Conservation (phyloP, 1,139 yeast genomes). For the Yarrowia galli region DNA sequence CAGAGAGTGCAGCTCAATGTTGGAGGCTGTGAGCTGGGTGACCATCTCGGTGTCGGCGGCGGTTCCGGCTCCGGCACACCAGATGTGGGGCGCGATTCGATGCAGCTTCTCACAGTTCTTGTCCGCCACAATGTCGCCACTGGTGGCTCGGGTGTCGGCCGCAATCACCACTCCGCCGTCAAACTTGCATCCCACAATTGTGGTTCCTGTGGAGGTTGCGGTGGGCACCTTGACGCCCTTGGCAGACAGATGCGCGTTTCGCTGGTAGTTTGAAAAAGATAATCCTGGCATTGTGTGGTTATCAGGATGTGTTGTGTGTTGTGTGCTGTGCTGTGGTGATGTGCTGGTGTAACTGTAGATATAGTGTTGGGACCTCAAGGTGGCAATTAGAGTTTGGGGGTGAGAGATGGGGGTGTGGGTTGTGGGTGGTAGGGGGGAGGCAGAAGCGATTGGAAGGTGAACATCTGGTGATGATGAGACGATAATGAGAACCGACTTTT, state of each 20-base stretch:
- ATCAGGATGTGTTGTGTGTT: neutral
- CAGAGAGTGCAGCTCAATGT: slow-evolving; percentile 86
- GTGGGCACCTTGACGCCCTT: slow-evolving; percentile 79
- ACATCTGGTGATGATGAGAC: neutral
- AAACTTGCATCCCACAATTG: slow-evolving; percentile 94
- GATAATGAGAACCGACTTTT: neutral
- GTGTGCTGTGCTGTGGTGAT: neutral
- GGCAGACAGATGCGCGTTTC: slow-evolving; percentile 75
- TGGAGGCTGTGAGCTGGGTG: slow-evolving; percentile 89
- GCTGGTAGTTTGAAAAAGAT: slow-evolving; percentile 89
- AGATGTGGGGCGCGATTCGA: slow-evolving; percentile 86
- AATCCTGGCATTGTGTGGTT: slow-evolving; percentile 75
- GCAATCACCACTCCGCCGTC: slow-evolving; percentile 95
- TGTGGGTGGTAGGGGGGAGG: neutral
- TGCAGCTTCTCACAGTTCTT: slow-evolving; percentile 97
- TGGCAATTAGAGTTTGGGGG: slow-evolving; percentile 22
- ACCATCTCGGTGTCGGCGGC: slow-evolving; percentile 99
- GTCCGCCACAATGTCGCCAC: slow-evolving; percentile 95
- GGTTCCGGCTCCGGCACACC: slow-evolving; percentile 99
- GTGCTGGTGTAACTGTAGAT: slow-evolving; percentile 5
- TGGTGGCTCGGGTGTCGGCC: slow-evolving; percentile 97
- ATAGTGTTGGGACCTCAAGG: slow-evolving; percentile 8
- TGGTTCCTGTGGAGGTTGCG: slow-evolving; percentile 97
- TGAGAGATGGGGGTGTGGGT: neutral
- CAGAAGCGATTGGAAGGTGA: neutral